Percentiles rank a stretch among this genome's conserved stretches.
Conservation (phyloP, 1,284 basidiomycete species). For the Omphalotus olearius region DNA sequence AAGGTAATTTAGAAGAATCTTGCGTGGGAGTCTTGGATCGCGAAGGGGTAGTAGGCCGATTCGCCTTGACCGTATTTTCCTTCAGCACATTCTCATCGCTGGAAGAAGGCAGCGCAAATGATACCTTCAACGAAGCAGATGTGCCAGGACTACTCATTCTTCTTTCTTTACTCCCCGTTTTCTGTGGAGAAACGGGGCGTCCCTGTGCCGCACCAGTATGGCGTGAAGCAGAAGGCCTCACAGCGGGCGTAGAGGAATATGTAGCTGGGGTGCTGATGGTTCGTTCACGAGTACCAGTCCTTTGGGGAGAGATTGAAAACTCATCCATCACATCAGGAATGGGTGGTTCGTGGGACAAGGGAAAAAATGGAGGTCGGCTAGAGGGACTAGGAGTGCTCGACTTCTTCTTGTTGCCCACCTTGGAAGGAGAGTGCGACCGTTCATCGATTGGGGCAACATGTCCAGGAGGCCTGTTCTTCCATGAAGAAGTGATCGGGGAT, state of each 20-base stretch:
- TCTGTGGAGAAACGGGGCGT: constrained; percentile 14
- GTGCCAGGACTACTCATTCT: constrained; percentile 29
- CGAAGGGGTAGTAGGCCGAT: constrained; percentile 1
- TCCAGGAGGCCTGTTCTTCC: background rate
- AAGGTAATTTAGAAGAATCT: constrained; percentile 20
- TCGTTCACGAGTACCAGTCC: constrained; percentile 33
- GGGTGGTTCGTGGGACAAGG: background rate
- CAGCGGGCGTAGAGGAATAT: background rate
- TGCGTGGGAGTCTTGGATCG: constrained; percentile 5
- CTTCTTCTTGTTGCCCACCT: background rate
- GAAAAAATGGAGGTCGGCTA: constrained; percentile 10
- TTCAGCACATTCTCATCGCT: background rate
- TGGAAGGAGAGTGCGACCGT: background rate
- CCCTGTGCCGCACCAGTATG: constrained; percentile 32
- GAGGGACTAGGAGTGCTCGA: background rate
- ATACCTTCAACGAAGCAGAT: background rate
- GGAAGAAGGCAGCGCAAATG: background rate
- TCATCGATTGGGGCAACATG: background rate
- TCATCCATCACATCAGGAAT: constrained; percentile 17
- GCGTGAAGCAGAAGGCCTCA: constrained; percentile 31
- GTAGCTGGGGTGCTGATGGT: constrained; percentile 33
- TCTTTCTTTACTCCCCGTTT: constrained; percentile 23
- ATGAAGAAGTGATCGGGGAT: background rate
- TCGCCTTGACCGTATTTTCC: no score
- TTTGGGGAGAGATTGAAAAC: constrained; percentile 27